Percentiles rank a stretch among this genome's conserved stretches.
Conservation (phyloP, 2,329 filamentous ascomycete species). For the Colletotrichum plurivorum region DNA sequence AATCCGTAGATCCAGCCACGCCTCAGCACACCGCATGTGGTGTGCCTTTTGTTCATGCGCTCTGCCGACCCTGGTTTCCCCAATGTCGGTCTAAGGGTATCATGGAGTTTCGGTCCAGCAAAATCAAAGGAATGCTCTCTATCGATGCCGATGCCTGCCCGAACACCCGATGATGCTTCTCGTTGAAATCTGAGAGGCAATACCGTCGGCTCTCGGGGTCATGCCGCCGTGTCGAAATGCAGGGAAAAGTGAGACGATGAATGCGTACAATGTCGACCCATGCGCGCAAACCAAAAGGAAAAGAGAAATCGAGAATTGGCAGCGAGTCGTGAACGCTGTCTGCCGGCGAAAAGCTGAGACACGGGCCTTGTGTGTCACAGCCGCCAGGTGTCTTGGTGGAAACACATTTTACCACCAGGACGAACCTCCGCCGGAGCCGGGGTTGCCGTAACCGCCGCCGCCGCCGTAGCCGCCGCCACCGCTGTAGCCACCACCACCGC, state of each 20-base stretch:
- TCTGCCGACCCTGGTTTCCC: conserved; percentile 45
- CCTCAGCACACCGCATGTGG: conserved; percentile 33
- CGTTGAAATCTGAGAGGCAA: conserved; percentile 47
- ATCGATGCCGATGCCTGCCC: conserved; percentile 48
- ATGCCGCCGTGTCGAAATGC: conserved; percentile 53
- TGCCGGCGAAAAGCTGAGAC: conserved; percentile 12
- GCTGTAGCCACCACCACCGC: conserved; percentile 57
- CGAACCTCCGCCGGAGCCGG: conserved; percentile 73
- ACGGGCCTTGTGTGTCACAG: background rate
- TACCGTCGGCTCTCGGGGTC: conserved; percentile 49
- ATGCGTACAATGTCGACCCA: conserved; percentile 40
- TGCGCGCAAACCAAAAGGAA: conserved; percentile 39
- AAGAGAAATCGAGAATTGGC: conserved; percentile 49
- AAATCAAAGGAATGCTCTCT: conserved; percentile 45
- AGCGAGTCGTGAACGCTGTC: conserved; percentile 46
- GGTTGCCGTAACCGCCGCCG: conserved; percentile 78
- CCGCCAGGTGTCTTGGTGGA: conserved; percentile 20
- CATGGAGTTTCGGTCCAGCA: conserved; percentile 45
- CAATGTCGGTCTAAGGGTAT: conserved; percentile 48
- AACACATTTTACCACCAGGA: conserved; percentile 74
- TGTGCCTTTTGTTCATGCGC: conserved; percentile 40
- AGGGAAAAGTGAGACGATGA: conserved; percentile 47
- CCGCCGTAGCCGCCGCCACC: conserved; percentile 59
- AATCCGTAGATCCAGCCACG: conserved; percentile 40
- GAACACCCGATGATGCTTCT: conserved; percentile 52